Evolutionary conservation across 2,329 filamentous ascomycete genomes (phyloP).

Genomic region (Xylariaceae sp.): DNA sequence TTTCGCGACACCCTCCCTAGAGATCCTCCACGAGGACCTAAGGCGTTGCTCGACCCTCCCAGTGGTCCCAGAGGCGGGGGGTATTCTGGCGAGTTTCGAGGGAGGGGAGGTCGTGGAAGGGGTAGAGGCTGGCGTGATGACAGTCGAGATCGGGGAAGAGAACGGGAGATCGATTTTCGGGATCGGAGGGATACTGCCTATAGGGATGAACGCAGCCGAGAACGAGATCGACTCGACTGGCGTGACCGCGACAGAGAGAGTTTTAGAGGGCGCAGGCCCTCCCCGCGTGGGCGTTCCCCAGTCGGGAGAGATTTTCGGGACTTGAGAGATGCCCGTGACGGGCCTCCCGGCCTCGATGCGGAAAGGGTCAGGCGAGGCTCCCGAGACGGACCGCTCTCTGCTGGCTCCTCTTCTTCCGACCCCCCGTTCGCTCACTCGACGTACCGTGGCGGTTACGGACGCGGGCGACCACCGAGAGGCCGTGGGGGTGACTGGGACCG

Average conservation of each 20-base stretch:
- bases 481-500: slow-evolving; percentile 46
- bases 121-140: slow-evolving; percentile 58
- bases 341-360: slow-evolving; percentile 58
- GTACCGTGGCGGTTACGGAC: slow-evolving; percentile 50
- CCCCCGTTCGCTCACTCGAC: slow-evolving; percentile 51
- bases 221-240: slow-evolving; percentile 47
- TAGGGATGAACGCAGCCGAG: slow-evolving; percentile 54
- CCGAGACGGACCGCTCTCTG: slow-evolving; percentile 67
- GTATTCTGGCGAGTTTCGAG: slow-evolving; percentile 60
- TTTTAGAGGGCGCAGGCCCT: slow-evolving; percentile 55
- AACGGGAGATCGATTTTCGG: slow-evolving; percentile 55
- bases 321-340: slow-evolving; percentile 42
- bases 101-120: slow-evolving; percentile 50
- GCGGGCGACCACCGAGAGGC: slow-evolving; percentile 46
- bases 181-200: slow-evolving; percentile 48
- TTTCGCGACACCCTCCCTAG: slow-evolving; percentile 53
- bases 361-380: slow-evolving; percentile 63
- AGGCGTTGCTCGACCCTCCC: slow-evolving; percentile 67
- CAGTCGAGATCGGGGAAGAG: slow-evolving; percentile 54
- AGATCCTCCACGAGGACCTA: slow-evolving; percentile 76
- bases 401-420: slow-evolving; percentile 66
- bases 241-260: slow-evolving; percentile 48
- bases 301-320: slow-evolving; percentile 60
- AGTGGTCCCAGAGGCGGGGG: slow-evolving; percentile 62
- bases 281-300: slow-evolving; percentile 59